Evolutionary conservation across 768 basidiomycete genomes (phyloP).

Genomic region (Russula ochroleuca): DNA sequence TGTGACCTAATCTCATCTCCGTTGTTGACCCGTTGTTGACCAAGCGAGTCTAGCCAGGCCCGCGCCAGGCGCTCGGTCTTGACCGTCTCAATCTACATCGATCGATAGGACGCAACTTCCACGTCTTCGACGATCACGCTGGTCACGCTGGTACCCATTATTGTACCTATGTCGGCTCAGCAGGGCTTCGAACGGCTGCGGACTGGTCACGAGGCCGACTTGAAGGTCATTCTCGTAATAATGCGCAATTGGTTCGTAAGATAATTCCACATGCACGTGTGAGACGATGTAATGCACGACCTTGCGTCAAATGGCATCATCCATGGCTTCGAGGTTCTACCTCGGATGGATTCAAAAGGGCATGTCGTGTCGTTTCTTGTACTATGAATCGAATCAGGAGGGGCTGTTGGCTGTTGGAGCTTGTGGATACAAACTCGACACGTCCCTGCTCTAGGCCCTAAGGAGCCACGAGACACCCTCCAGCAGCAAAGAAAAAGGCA

Average conservation of each 20-base stretch:
- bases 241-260: not conserved
- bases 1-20: not conserved
- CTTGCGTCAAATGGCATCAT: not conserved
- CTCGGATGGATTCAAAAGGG: not conserved
- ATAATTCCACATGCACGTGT: not conserved
- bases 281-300: not conserved
- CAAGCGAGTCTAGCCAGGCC: not conserved
- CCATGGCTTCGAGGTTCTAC: not conserved
- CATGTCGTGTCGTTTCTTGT: not conserved
- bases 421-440: not conserved
- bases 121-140: not conserved
- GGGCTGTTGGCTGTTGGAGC: not conserved
- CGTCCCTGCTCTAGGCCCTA: not conserved
- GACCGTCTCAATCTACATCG: too few relatives aligned
- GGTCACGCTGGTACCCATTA: too few relatives aligned
- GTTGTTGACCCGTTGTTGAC: too few relatives aligned
- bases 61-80: not conserved
- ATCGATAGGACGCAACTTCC: not conserved
- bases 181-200: not conserved
- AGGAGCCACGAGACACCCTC: too few relatives aligned
- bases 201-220: not conserved
- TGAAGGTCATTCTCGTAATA: not conserved
- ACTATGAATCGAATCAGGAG: not conserved
- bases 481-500: too few relatives aligned
- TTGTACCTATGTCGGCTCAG: too few relatives aligned